Base-by-base conservation (phyloP, 2,329 filamentous ascomycete genomes). In the Fusarium mundagurra region DNA sequence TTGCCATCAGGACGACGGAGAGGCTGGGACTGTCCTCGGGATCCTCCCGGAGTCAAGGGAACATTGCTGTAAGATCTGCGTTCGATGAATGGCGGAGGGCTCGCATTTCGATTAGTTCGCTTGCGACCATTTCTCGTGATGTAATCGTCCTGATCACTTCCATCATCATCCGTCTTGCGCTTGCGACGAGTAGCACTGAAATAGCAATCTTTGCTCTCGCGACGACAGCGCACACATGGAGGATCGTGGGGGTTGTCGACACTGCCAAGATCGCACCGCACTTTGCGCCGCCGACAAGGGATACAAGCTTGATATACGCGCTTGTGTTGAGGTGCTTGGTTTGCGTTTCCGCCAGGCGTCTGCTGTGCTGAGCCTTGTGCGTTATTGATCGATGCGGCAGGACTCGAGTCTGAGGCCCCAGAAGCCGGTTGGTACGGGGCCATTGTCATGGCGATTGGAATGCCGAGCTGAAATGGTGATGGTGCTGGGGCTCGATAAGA, bases 141-240 rank as follows among this genome's bases (percentile, higher is more conserved):
- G 81, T 94, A 94, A 73, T 94, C 92, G 76, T 91, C 89, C 65
- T 86, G 85, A 65, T 86, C 85, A 64, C 83, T 83, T 61, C 85
- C 87, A 41, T 85, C 78, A 75, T 93, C 86, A 76, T 87, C 90
- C 54, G 88, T 88, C 87, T 96, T 97, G 81, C 95, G 91, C 90
- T 98, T 98, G 80, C 96, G 92, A 58, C 96, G 90, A 38, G 95
- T 98, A 27, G 95, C 94, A 72, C 95, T 97, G 86, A 99, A 99
- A 88, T 93, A 97, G 86, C 96, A 99, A 79, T 98, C 93, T 83
- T 98, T 98, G 85, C 92, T 94, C 86, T 99, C 96, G 76, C 96
- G 92, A 61, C 95, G 92, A 82, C 96, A 99, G 80, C 96, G 92
- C 68, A 96, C 93, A 83, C 96, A 99, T 6, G 96, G 96, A 63